Percentiles rank a stretch among this genome's conserved stretches.
phyloP scores from a whole-genome alignment of 2,329 filamentous ascomycete species.

The Sarocladium oryzae region DNA sequence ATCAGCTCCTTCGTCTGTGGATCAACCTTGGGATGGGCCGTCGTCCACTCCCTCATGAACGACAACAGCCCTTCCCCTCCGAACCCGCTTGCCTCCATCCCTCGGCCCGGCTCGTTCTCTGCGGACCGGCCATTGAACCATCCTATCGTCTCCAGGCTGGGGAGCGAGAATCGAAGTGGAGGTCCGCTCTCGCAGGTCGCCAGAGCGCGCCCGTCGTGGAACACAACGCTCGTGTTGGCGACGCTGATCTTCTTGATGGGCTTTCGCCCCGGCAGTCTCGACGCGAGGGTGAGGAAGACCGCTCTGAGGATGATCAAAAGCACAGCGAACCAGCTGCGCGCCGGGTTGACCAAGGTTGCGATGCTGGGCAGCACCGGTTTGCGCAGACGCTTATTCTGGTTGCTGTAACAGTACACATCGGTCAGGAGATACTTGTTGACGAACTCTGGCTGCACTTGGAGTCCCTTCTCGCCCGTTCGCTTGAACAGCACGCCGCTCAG shows the following conservation, averaged over 20 bases:
- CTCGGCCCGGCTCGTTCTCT: constrained; percentile 38
- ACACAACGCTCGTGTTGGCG: constrained; percentile 60
- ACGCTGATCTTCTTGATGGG: constrained; percentile 63
- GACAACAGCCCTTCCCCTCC: constrained; percentile 48
- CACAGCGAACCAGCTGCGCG: constrained; percentile 43
- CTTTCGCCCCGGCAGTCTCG: constrained; percentile 49
- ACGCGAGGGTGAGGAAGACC: constrained; percentile 50
- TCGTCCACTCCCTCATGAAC: constrained; percentile 67
- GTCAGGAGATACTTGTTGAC: constrained; percentile 65
- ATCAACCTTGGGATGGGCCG: constrained; percentile 63
- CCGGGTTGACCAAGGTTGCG: constrained; percentile 56
- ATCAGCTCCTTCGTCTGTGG: constrained; percentile 58
- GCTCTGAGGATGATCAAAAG: constrained; percentile 48
- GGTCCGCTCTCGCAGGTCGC: constrained; percentile 67
- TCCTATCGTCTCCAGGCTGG: constrained; percentile 59
- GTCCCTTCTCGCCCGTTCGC: constrained; percentile 25
- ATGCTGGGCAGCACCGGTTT: constrained; percentile 62
- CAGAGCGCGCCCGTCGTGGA: constrained; percentile 61
- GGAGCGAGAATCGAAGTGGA: constrained; percentile 58
- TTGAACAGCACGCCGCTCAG: constrained; percentile 59
- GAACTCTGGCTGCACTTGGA: constrained; percentile 51
- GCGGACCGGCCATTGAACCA: constrained; percentile 59
- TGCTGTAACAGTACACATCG: constrained; percentile 53
- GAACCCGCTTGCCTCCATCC: constrained; percentile 31
- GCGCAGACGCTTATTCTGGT: constrained; percentile 37